Base-by-base conservation (phyloP, 2,329 filamentous ascomycete genomes). In the Ascochyta rabiei region DNA sequence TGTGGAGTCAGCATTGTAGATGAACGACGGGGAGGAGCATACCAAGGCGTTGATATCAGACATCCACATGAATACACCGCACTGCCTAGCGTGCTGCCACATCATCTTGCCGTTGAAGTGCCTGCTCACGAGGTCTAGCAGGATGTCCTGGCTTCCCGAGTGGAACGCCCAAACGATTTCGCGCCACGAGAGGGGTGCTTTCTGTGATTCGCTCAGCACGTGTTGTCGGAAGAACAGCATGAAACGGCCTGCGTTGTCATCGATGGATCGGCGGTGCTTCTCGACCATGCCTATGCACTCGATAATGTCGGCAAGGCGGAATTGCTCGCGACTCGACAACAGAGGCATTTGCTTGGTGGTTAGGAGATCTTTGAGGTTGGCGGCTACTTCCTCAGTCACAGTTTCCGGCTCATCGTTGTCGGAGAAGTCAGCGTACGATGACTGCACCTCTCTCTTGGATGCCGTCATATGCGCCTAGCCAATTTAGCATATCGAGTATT, bases 61-160 rank as follows among this genome's bases (percentile, higher is more conserved):
- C 60, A 99, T 82, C 93, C 95, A 99, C 87, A 97, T 93, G 70
- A 96, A 97, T 50, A 98, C 82, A 10, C 95, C 95, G 62, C 89
- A 91, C 70, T 96, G 89, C 41, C 89, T 84, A 1, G 93, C 95
- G 65, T 93, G 84, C 59, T 89, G 84, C 95, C 95, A 99, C 6
- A 88, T 79, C 78, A 98, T 82, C 55, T 85, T 88, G 1, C 89
- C 88, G 60, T 92, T 89, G 64, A 89, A 92, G 66, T 96, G 91
- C 18, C 85, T 81, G 10, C 87, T 86, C 9, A 96, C 89, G 64
- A 96, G 87, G 71, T 96, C 91, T 1, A 89, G 80, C 16, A 98
- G 79, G 34, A 98, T 93, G 70, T 98, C 93, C 74, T 99, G 95
- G 56, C 91, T 91, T 10, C 80, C 85, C 37, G 89, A 93, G 69